Evolutionary conservation across 148 eudicot genomes (phyloP), one percentile per base, ranked within the genome.

Genomic region (Amaranthus hypochondriacus): DNA sequence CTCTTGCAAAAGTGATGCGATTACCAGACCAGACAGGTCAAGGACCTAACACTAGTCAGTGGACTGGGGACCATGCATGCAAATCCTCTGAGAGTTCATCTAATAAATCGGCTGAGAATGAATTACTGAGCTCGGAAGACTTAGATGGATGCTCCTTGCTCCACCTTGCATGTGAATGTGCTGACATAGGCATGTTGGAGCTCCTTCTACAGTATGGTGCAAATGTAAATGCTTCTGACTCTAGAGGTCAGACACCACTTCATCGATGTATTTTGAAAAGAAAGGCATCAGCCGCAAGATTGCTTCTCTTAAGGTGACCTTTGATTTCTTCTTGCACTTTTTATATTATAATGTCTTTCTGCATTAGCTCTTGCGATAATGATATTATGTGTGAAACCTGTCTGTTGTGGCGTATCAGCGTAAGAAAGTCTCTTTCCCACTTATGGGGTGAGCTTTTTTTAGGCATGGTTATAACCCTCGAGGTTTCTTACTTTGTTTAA

Each of bases 101-200:
- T 42, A 83, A 77, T 69, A 59, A 79, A 62, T 85, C 81, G 43
- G 89, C 83, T 68, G 83, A 88, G 65, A 89, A 82, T 68, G 91
- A 88, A 69, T 64, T 80, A 10, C 80, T 80, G 57, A 75, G 76
- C 70, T 48, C 81, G 70, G 89, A 85, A 77, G 87, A 87, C 74
- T 68, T 87, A 42, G 87, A 88, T 77, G 97, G 98, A 14, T 88
- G 98, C 79, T 85, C 96, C 69, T 82, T 95, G 82, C 96, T 95
- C 64, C 98, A 95, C 72, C 83, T 95, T 63, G 98, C 96, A 79
- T 88, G 97, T 85, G 97, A 95, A 75, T 87, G 86, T 71, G 90
- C 93, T 68, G 98, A 95, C 79, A 86, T 92, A 71, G 97, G 98
- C 76, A 95, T 92, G 98, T 75, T 95, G 66, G 98, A 95, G 86